Evolutionary conservation across 2,329 filamentous ascomycete genomes (phyloP).

Genomic region (Paecilomyces sp.): DNA sequence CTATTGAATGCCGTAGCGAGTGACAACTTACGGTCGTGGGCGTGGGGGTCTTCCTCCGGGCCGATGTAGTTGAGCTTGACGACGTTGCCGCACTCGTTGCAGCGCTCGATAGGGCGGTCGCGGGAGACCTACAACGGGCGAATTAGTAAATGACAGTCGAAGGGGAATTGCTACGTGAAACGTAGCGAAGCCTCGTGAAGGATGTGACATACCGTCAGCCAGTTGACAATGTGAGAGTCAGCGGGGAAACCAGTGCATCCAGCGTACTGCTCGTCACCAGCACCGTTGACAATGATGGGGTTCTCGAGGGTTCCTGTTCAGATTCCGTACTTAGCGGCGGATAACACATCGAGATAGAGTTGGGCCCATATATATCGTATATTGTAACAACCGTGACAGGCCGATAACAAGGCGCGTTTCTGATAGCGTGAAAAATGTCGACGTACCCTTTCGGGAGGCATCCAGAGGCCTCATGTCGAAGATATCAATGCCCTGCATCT

Average conservation of each 20-base stretch:
- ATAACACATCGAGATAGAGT: background rate
- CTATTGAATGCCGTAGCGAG: background rate
- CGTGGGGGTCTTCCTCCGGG: conserved; percentile 63
- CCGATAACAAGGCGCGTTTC: background rate
- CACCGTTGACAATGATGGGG: conserved; percentile 84
- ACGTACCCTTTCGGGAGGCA: conserved; percentile 73
- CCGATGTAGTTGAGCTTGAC: conserved; percentile 98
- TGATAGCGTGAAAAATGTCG: background rate
- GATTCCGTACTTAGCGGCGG: conserved; percentile 2
- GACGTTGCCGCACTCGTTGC: conserved; percentile 90
- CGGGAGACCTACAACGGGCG: conserved; percentile 59
- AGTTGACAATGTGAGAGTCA: conserved; percentile 84
- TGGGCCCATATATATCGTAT: background rate
- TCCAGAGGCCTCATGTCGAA: conserved; percentile 98
- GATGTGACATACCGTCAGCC: conserved; percentile 68
- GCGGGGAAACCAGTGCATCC: conserved; percentile 92
- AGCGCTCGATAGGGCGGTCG: conserved; percentile 87
- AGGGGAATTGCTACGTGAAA: background rate
- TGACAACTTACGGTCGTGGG: conserved; percentile 39
- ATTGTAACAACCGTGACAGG: background rate
- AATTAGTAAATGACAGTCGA: background rate
- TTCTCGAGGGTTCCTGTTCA: conserved; percentile 71
- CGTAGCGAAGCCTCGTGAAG: background rate
- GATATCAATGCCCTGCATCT: conserved; percentile 96
- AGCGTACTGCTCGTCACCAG: conserved; percentile 91